phyloP scores from a whole-genome alignment of 2,329 filamentous ascomycete genomes.

The Meredithiella fracta region DNA sequence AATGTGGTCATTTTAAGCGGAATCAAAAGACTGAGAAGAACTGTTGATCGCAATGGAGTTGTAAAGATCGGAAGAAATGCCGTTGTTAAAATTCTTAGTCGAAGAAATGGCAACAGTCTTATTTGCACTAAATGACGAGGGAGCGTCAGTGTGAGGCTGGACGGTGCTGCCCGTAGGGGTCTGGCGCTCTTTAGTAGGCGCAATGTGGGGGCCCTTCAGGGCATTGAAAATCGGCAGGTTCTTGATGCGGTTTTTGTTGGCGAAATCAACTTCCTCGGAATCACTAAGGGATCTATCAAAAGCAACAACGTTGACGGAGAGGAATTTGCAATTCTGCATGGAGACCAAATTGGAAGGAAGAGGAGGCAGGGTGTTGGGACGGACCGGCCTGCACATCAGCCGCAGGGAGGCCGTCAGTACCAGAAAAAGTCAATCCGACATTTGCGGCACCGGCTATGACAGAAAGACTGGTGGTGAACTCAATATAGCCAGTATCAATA shows the following conservation, averaged over 20 bases:
- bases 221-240: not conserved
- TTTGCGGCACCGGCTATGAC: not conserved
- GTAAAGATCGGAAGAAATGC: not conserved
- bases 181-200: not conserved
- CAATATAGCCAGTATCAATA: not conserved
- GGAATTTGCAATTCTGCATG: too few species aligned
- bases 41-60: not conserved
- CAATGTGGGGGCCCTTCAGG: not conserved
- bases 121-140: not conserved
- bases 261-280: too few species aligned
- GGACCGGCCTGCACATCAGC: too few species aligned
- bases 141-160: constrained; percentile 1
- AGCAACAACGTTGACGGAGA: not conserved
- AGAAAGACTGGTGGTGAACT: not conserved
- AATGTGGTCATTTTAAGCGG: not conserved
- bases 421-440: not conserved
- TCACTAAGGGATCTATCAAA: too few species aligned
- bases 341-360: too few species aligned
- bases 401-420: not conserved
- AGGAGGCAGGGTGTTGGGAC: too few species aligned
- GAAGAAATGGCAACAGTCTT: not conserved
- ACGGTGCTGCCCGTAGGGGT: not conserved
- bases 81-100: not conserved
- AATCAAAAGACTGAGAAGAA: not conserved
- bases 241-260: too few species aligned